Evolutionary conservation across 2,329 filamentous ascomycete species (phyloP).

Genomic region (Pezicula carpinea): DNA sequence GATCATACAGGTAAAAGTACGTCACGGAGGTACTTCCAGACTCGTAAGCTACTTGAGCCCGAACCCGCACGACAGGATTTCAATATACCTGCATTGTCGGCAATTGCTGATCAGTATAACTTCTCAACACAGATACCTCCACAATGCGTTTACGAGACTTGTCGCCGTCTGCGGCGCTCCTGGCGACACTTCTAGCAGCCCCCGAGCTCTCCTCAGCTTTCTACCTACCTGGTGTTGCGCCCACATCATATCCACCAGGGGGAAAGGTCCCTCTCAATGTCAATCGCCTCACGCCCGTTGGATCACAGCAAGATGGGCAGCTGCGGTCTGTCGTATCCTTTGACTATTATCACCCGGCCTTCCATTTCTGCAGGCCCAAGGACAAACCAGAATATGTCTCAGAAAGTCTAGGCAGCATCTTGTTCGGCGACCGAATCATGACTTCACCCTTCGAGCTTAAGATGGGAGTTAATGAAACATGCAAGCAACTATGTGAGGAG

Average conservation of each 20-base stretch:
- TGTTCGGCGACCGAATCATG: slow-evolving; percentile 95
- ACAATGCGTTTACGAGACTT: slow-evolving; percentile 27
- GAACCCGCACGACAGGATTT: not conserved
- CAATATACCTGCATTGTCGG: not conserved
- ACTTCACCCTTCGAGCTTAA: slow-evolving; percentile 89
- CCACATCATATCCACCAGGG: slow-evolving; percentile 80
- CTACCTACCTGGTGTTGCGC: slow-evolving; percentile 93
- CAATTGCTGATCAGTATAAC: not conserved
- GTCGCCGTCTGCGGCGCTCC: slow-evolving; percentile 39
- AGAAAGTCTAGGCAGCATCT: slow-evolving; percentile 89
- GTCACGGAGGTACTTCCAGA: slow-evolving; percentile 4
- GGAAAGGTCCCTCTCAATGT: slow-evolving; percentile 84
- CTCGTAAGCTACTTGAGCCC: slow-evolving; percentile 15
- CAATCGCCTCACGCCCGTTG: slow-evolving; percentile 85
- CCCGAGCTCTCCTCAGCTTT: slow-evolving; percentile 66
- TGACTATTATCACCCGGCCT: slow-evolving; percentile 88
- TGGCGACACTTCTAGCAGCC: slow-evolving; percentile 42
- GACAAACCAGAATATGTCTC: slow-evolving; percentile 73
- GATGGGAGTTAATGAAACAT: slow-evolving; percentile 84
- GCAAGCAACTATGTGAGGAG: slow-evolving; percentile 71
- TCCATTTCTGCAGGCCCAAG: slow-evolving; percentile 82
- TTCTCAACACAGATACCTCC: slow-evolving; percentile 1
- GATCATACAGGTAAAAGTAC: slow-evolving; percentile 9
- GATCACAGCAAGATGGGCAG: slow-evolving; percentile 70
- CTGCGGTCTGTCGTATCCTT: slow-evolving; percentile 91